Evolutionary conservation across 2,329 filamentous ascomycete species (phyloP), one percentile per base, ranked within the genome.

Genomic region (Dactylonectria macrodidyma): DNA sequence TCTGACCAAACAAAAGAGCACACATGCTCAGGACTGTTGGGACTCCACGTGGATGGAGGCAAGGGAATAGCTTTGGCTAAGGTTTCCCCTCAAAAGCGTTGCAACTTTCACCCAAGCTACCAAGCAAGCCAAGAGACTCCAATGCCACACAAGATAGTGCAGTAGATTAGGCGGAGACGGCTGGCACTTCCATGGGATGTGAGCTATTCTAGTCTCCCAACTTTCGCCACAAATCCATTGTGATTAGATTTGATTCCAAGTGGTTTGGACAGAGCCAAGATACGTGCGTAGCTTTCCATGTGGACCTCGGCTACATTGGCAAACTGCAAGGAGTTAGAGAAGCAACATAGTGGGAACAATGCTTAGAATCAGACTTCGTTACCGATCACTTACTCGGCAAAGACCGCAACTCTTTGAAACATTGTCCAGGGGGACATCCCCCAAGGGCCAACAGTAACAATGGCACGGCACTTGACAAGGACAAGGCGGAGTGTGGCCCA

Each of bases 1-100:
- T 44, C 36, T 16, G 26, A 10, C 56, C 63, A 65, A 62, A 46
- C 33, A 19, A 56, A 60, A 41, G 26, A 52, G 26, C 55, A 36
- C 24, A 33, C 48, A 30, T 46, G 10, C 44, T 44, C 22, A 34
- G 46, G n/a, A 36, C 16, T 36, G 41, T 26, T 44, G 3, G 24
- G 44, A 57, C 60, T 57, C 26, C 33, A 14, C 22, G 44, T 33
- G 44, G 34, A 8, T 33, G 44, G 34, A 8, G 38, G 36, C 30
- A 41, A 50, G 34, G 52, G 50, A 58, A 46, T 6, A n/a, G 44
- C 34, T 14, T 33, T 24, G 10, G 33, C 2, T 36, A n/a, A 16
- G 8, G 51, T 36, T 54, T 11, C 33, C 51, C 1, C n/a, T 10
- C 5, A n/a, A 10, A 22, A 24, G 10, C n/a, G 6, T 54, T 54